Percentiles rank a stretch among this genome's conserved stretches.
Evolutionary conservation across 2,329 filamentous ascomycete genomes (phyloP).

Genomic region (Beauveria sp.): DNA sequence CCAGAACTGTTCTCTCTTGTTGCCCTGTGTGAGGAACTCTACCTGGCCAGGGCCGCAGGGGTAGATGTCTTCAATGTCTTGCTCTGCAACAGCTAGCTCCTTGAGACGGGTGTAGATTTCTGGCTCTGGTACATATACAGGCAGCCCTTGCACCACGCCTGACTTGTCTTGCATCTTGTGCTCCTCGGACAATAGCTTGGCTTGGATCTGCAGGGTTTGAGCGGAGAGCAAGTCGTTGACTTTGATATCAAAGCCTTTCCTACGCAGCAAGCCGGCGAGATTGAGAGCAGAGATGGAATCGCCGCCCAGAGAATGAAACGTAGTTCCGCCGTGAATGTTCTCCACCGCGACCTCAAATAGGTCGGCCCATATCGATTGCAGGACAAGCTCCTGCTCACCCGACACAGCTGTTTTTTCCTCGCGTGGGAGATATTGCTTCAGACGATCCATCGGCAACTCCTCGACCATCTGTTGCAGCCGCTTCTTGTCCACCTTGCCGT

Average conservation of each 20-base stretch:
- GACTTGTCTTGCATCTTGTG: not conserved
- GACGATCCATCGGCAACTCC: not conserved
- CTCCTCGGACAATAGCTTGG: not conserved
- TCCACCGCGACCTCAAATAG: not conserved
- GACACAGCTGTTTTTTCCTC: not conserved
- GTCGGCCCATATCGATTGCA: not conserved
- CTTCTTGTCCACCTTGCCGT: not conserved
- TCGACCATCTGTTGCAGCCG: not conserved
- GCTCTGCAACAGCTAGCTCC: not conserved
- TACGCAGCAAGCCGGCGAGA: not conserved
- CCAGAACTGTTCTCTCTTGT: not conserved
- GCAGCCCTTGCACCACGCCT: not conserved
- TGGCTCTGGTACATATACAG: not conserved
- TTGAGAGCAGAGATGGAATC: not conserved
- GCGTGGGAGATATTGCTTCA: not conserved
- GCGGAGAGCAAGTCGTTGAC: not conserved
- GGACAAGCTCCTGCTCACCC: not conserved
- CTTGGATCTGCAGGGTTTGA: not conserved
- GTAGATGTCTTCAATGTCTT: not conserved
- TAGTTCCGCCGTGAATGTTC: not conserved
- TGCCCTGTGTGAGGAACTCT: not conserved
- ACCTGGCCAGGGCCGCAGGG: not conserved
- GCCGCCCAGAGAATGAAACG: not conserved
- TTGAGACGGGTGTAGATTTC: not conserved
- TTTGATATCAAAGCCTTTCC: not conserved